Percentiles rank a stretch among this genome's conserved stretches.
phyloP scores from a whole-genome alignment of 2,329 filamentous ascomycete species.

The Claviceps pazoutovae region DNA sequence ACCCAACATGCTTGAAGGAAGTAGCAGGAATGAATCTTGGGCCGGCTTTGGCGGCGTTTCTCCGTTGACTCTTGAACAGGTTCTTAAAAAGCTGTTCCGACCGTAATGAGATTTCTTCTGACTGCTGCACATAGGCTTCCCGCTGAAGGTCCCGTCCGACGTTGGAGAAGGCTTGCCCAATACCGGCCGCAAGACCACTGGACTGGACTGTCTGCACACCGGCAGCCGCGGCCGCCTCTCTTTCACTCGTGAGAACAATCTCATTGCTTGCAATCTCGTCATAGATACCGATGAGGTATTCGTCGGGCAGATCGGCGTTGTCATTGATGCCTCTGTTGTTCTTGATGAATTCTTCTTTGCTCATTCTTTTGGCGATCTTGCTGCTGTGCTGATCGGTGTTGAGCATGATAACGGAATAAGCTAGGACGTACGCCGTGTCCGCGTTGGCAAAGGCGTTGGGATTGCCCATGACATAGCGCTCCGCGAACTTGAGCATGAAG shows the following conservation, averaged over 20 bases:
- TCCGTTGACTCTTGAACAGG: conserved; percentile 76
- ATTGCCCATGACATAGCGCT: conserved; percentile 87
- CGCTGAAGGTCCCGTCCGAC: conserved; percentile 82
- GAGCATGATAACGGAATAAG: conserved; percentile 91
- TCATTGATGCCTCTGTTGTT: conserved; percentile 99
- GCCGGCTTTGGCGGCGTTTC: conserved; percentile 55
- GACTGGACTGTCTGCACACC: conserved; percentile 47
- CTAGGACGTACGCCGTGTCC: conserved; percentile 89
- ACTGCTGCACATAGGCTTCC: conserved; percentile 88
- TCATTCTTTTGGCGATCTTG: conserved; percentile 79
- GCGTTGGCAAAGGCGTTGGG: conserved; percentile 96
- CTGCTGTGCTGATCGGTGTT: conserved; percentile 91
- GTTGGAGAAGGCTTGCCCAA: conserved; percentile 81
- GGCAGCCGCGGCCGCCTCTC: conserved; percentile 72
- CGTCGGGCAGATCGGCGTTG: conserved; percentile 79
- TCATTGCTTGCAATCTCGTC: conserved; percentile 87
- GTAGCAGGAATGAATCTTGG: conserved; percentile 80
- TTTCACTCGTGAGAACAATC: conserved; percentile 87
- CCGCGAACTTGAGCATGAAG: conserved; percentile 98
- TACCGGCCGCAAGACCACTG: conserved; percentile 57
- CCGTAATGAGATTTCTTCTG: conserved; percentile 70
- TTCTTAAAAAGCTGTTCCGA: conserved; percentile 84
- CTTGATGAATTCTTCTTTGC: conserved; percentile 94
- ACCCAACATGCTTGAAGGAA: conserved; percentile 86
- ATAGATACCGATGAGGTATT: conserved; percentile 79